Percentiles rank a stretch among this genome's conserved stretches.
These are phyloP conservation scores for Diaporthe longicolla DNA, from an alignment of 2,329 filamentous ascomycete species.

Conservation along the genomic window DNA sequence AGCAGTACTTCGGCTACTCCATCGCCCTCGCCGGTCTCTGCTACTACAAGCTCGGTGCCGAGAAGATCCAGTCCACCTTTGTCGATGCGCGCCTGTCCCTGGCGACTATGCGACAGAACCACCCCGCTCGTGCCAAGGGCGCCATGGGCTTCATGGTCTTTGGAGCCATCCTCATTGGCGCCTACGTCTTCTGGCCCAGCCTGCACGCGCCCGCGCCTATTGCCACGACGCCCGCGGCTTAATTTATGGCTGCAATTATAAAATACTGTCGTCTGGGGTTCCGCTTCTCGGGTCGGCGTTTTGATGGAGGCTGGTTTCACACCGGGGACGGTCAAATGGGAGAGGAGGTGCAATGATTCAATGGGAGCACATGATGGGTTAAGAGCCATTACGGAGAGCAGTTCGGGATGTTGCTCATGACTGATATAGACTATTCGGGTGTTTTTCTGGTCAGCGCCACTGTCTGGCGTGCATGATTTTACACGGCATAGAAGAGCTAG, in stretches of 20 bases:
- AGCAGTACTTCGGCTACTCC: conserved; percentile 79
- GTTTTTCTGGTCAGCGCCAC: not conserved
- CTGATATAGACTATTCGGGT: conserved; percentile 36
- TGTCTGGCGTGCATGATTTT: not conserved
- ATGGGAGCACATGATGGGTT: conserved; percentile 6
- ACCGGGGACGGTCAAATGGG: conserved; percentile 4
- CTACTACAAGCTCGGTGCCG: conserved; percentile 48
- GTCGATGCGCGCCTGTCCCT: conserved; percentile 41
- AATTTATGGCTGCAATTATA: not conserved
- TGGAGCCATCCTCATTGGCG: conserved; percentile 36
- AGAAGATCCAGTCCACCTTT: conserved; percentile 42
- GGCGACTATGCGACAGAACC: conserved; percentile 41
- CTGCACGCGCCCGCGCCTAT: conserved; percentile 39
- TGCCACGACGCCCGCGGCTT: conserved; percentile 34
- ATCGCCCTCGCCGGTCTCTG: conserved; percentile 62
- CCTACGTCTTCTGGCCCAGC: conserved; percentile 42
- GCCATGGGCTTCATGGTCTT: conserved; percentile 39
- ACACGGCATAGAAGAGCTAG: conserved; percentile 9
- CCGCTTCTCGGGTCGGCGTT: conserved; percentile 33
- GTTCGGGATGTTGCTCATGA: conserved; percentile 36
- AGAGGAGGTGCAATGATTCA: conserved; percentile 5
- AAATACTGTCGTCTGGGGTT: conserved; percentile 3
- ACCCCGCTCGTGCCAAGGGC: conserved; percentile 42
- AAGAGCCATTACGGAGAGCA: conserved; percentile 10
- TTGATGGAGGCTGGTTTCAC: conserved; percentile 17